Evolutionary conservation across 352 stramenopile species (phyloP), one percentile per base, ranked within the genome.

Genomic region (Aphanomyces euteiches): DNA sequence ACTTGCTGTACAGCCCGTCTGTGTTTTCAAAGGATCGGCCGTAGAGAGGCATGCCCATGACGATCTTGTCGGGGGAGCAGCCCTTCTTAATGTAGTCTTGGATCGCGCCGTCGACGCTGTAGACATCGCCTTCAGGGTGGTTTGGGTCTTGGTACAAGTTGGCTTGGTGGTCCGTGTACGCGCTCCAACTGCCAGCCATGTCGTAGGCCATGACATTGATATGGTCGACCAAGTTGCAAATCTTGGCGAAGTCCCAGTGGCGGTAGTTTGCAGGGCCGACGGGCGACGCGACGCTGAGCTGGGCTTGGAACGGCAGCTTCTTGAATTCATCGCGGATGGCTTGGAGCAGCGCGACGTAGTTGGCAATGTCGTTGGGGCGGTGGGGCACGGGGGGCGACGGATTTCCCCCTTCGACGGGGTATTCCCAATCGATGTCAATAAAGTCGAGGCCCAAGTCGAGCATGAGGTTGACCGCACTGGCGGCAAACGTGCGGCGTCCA

Each of bases 181-280:
- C 37, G 39, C 58, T 66, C 58, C 58, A 66, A 28, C 58, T 66
- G 12, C 58, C 58, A 7, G 58, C 36, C 38, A 66, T 13, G 58
- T 66, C 58, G 58, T 66, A 66, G n/a, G 58, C 40, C 58, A 66
- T 66, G 37, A 66, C 40, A 28, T 66, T 66, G 37, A 66, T 43
- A 36, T 50, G 37, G 58, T 66, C 58, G n/a, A 66, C 28, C 6
- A 50, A 41, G 4, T 13, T 41, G 39, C 58, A 66, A 10, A 66
- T 13, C 8, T 38, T 7, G 13, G 48, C 53, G 58, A 66, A 66
- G 58, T 66, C 58, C 58, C 58, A 66, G 39, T 66, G 58, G 6
- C 58, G 58, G 58, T 66, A 66, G 19, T 66, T 66, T 4, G 34
- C 58, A 8, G 58, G 58, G 3, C 58, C 58, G 2, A 41, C 58